Evolutionary conservation across 2,329 filamentous ascomycete genomes (phyloP).

Genomic region (Teratosphaeria gauchensis): DNA sequence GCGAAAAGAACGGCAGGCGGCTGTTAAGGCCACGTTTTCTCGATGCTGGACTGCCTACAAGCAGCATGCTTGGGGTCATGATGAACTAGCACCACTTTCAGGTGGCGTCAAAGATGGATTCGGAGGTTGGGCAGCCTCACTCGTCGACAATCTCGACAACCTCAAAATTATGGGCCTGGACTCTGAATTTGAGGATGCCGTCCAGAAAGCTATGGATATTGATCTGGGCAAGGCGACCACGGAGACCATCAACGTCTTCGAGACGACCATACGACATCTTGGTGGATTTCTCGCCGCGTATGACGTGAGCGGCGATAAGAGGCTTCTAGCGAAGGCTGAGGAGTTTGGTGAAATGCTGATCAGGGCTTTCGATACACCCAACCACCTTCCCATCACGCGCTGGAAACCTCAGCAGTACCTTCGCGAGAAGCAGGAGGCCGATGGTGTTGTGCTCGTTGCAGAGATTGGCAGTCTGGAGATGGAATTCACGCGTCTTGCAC

Average conservation of each 20-base stretch:
- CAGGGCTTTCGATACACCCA: constrained; percentile 39
- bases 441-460: constrained; percentile 33
- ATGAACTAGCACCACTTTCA: constrained; percentile 38
- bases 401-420: constrained; percentile 34
- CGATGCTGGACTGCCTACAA: constrained; percentile 38
- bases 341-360: constrained; percentile 36
- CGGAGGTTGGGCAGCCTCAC: constrained; percentile 39
- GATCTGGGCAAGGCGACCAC: constrained; percentile 32
- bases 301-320: constrained; percentile 26
- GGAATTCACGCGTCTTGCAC: constrained; percentile 40
- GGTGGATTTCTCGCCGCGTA: constrained; percentile 29
- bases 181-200: constrained; percentile 38
- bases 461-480: constrained; percentile 39
- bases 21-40: constrained; percentile 34
- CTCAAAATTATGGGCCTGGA: constrained; percentile 40
- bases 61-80: constrained; percentile 38
- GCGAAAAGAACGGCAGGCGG: constrained; percentile 27
- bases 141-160: constrained; percentile 38
- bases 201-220: constrained; percentile 33
- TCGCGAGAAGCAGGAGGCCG: constrained; percentile 30
- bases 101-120: constrained; percentile 32
- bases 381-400: constrained; percentile 36
- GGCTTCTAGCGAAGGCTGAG: constrained; percentile 26
- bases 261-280: constrained; percentile 39
- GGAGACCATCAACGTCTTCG: constrained; percentile 38